Evolutionary conservation across 306 rosid species (phyloP).

Genomic region (Prunus fruticosa): DNA sequence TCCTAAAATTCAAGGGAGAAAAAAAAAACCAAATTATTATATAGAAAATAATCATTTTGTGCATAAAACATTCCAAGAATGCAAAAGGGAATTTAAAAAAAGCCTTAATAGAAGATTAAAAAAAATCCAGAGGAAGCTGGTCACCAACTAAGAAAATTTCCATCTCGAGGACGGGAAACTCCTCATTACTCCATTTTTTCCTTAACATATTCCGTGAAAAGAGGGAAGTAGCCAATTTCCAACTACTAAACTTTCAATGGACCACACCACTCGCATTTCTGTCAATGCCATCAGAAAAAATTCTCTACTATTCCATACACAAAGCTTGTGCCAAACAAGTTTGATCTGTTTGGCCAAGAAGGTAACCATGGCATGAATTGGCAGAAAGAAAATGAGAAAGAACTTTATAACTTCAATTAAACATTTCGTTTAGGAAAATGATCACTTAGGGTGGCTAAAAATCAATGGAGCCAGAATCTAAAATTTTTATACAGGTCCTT

Average conservation of each 20-base stretch:
- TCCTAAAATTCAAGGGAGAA: neutral
- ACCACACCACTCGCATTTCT: neutral
- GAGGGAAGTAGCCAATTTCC: neutral
- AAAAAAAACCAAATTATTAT: neutral
- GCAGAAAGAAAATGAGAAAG: neutral
- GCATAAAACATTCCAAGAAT: neutral
- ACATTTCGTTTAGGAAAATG: neutral
- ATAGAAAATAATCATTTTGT: neutral
- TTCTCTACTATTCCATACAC: neutral
- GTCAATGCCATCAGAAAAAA: neutral
- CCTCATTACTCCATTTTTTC: neutral
- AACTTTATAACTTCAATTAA: neutral
- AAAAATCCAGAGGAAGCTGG: neutral
- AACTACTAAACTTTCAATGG: neutral
- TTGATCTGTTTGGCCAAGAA: neutral
- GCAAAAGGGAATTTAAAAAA: neutral
- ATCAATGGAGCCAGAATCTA: neutral
- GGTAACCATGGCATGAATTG: constrained; percentile 1
- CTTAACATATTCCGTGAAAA: neutral
- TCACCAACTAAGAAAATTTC: neutral
- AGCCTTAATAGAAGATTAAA: neutral
- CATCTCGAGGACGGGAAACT: neutral
- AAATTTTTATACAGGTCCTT: neutral
- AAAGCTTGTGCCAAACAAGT: neutral
- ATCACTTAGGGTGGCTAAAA: neutral